Evolutionary conservation across 441 rosid genomes (phyloP), one percentile per base, ranked within the genome.

Genomic region (Adansonia grandidieri): DNA sequence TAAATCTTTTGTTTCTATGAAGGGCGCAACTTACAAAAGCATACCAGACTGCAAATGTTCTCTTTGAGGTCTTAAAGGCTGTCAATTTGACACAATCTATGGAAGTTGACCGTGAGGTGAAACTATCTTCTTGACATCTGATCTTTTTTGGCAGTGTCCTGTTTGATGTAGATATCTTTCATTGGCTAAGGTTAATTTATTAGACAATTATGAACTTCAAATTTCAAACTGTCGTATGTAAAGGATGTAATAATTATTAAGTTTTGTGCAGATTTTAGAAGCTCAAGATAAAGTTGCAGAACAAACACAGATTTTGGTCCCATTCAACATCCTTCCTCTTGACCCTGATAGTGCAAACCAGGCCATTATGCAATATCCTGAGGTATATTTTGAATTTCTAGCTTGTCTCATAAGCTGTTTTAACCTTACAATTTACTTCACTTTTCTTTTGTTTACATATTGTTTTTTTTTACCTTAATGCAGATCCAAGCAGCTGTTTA

Each of bases 1-100:
- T 69, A 17, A 13, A 6, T 40, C 14, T 77, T 82, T 53, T 76
- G 45, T 84, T 81, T 13, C 62, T 63, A 76, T 87, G 64, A 86
- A 94, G 99, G 83, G 98, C 98, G 3, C 98, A 94, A 87, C 92
- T 97, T 82, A 94, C 99, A 37, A 97, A 97, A 86, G 99, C 98
- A 58, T 97, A 97, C 85, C 99, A 97, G 86, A 97, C 98, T 76
- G 99, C 98, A n/a, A 92, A 92, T 85, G 98, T 97, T 80, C 96
- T 97, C 83, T 96, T 96, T 85, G 99, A 96, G 88, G 99, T 96
- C 83, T 87, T 96, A 86, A 96, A 82, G 84, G 99, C 98, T 66
- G 99, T 97, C 73, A 97, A 94, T 87, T 82, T 84, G 87, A 92
- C 97, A 11, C 98, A 94, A 83, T 89, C 98, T 42, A 91, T 93